Percentiles rank a stretch among this genome's conserved stretches.
Evolutionary conservation across 306 rosid species (phyloP).

Genomic region (Benincasa hispida): DNA sequence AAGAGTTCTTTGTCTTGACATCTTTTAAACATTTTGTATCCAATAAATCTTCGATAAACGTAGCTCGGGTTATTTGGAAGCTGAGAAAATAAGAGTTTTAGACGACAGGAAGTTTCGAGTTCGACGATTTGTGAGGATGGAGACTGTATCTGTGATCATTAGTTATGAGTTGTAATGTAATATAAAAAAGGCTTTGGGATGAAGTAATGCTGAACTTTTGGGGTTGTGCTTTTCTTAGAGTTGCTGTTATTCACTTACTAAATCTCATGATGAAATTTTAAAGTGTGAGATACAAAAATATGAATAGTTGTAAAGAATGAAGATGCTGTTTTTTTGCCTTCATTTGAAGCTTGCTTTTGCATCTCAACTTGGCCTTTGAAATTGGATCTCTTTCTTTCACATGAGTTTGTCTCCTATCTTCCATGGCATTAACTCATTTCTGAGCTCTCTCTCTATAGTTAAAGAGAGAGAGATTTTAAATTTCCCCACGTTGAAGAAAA

Average conservation of each 20-base stretch:
- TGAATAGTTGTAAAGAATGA: neutral
- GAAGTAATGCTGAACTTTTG: neutral
- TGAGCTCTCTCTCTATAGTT: neutral
- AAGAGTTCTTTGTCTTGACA: neutral
- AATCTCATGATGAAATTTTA: neutral
- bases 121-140: neutral
- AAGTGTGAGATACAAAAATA: neutral
- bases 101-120: neutral
- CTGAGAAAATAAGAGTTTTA: neutral
- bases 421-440: neutral
- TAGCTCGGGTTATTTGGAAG: neutral
- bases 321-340: conserved; percentile 8
- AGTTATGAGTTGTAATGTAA: neutral
- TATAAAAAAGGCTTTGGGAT: neutral
- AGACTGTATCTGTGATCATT: neutral
- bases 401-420: neutral
- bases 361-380: neutral
- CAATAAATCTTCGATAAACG: neutral
- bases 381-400: conserved; percentile 3
- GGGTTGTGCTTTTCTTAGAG: conserved; percentile 4
- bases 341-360: conserved; percentile 3
- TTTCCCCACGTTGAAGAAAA: neutral
- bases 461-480: neutral
- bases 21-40: neutral
- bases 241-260: neutral